Percentiles rank a stretch among this genome's conserved stretches.
phyloP scores from a whole-genome alignment of 345 rosid species.

The Firmiana major region DNA sequence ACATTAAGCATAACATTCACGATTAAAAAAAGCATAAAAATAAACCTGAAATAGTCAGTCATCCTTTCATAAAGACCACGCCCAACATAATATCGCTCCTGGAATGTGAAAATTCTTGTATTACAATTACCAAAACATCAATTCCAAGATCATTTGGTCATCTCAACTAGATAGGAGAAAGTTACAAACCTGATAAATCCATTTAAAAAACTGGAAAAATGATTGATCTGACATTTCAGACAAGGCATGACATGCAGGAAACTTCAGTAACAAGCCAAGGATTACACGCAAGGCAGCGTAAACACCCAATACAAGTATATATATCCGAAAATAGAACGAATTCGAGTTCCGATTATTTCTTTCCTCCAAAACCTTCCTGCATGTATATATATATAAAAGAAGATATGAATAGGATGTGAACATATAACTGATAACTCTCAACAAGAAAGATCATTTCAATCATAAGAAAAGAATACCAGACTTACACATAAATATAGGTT shows the following conservation, averaged over 20 bases:
- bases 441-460: neutral
- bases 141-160: slow-evolving; percentile 12
- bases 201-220: slow-evolving; percentile 95
- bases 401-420: neutral
- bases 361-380: slow-evolving; percentile 82
- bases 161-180: neutral
- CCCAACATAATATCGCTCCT: slow-evolving; percentile 97
- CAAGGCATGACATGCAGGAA: slow-evolving; percentile 78
- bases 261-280: slow-evolving; percentile 61
- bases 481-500: slow-evolving; percentile 78
- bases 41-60: slow-evolving; percentile 87
- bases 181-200: slow-evolving; percentile 86
- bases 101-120: slow-evolving; percentile 28
- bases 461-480: slow-evolving; percentile 7
- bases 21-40: neutral
- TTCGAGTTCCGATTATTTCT: slow-evolving; percentile 47
- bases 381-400: slow-evolving; percentile 19
- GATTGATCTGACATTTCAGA: slow-evolving; percentile 91
- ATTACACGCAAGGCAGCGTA: slow-evolving; percentile 77
- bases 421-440: neutral
- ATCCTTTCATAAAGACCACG: slow-evolving; percentile 90
- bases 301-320: slow-evolving; percentile 78
- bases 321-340: slow-evolving; percentile 78
- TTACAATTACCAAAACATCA: slow-evolving; percentile 10
- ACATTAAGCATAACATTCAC: neutral